Base-by-base conservation (phyloP, 1,139 yeast genomes). In the Diutina catenulata region DNA sequence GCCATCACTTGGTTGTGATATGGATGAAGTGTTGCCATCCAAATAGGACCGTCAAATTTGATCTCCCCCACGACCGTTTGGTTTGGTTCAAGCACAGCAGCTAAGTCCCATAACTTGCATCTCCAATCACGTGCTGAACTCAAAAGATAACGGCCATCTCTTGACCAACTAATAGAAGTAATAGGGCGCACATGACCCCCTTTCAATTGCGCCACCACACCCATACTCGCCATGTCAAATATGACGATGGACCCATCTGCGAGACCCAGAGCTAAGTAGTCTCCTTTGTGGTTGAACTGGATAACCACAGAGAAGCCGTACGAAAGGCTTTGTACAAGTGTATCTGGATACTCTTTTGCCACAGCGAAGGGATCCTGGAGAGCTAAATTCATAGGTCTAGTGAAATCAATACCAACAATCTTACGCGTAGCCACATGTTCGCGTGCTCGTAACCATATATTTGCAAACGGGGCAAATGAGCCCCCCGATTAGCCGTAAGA, bases 331-430 rank as follows among this genome's bases (percentile, higher is more conserved):
- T 74, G 75, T 2, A 82, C 71, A 20, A 86, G 68, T 1, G 81
- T 70, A 47, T 88, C 95, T 0, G 98, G 98, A 50, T 76, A 88
- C 53, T 88, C 98, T 51, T 86, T 88, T 11, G 94, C 80, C 28
- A 88, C 87, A 5, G 94, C 78, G 55, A 87, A 86, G 3, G 97
- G 97, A 56, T 88, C 97, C 47, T 84, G 76, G 18, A 88, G 66
- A n/a, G 94, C 70, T 38, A 86, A 67, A 56, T 88, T 88, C 94
- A 83, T 81, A 33, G 16, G n/a, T n/a, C n/a, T n/a, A n/a, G n/a
- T n/a, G n/a, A n/a, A n/a, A n/a, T n/a, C n/a, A n/a, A n/a, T n/a
- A n/a, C n/a, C n/a, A n/a, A n/a, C n/a, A n/a, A n/a, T n/a, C n/a
- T n/a, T n/a, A n/a, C n/a, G n/a, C n/a, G n/a, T n/a, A n/a, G n/a